Evolutionary conservation across 192 early-diverging fungal species (phyloP), one percentile per base, ranked within the genome.

Genomic region (Backusella tuberculispora): DNA sequence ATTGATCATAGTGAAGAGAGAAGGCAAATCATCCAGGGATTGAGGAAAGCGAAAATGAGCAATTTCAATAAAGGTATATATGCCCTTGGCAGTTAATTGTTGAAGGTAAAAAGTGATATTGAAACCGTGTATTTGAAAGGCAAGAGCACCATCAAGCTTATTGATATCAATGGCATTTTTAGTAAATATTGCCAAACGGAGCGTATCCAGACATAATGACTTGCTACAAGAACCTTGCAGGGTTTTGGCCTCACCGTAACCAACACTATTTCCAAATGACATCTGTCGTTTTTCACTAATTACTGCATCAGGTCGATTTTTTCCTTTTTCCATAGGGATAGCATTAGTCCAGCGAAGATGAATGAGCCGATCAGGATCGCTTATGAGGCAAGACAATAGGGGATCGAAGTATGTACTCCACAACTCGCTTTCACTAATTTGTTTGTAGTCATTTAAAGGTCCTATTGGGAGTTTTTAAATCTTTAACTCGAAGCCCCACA

Each of bases 121-220:
- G 15, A 66, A 47, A 72, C 63, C 76, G 48, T 72, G 69, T 12
- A 72, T 71, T 72, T 77, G 76, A 53, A 77, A 66, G 40, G 66
- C 76, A 41, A 77, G 24, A 48, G 63, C 60, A 8, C 66, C 40
- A 46, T 72, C 64, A 12, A 77, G 43, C 40, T 66, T 29, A 34
- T 66, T 48, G 4, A 50, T 43, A 66, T 72, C 76, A 77, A 77
- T 77, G 40, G 76, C 67, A 66, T 77, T 66, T 41, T 77, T 77
- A 50, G 40, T 72, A 26, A 77, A 77, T 12, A 46, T 69, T 6
- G 70, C 70, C 40, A 77, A 48, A 50, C 64, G 69, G 17, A 77
- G 47, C n/a, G 60, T 56, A 42, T 71, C 69, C 40, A 66, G 40
- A 34, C 44, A 64, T n/a, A 77, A 26, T 60, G 15, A 24, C 29